Percentiles rank a stretch among this genome's conserved stretches.
phyloP scores from a whole-genome alignment of 768 basidiomycete species.

The Xerocomus spinulosus region DNA sequence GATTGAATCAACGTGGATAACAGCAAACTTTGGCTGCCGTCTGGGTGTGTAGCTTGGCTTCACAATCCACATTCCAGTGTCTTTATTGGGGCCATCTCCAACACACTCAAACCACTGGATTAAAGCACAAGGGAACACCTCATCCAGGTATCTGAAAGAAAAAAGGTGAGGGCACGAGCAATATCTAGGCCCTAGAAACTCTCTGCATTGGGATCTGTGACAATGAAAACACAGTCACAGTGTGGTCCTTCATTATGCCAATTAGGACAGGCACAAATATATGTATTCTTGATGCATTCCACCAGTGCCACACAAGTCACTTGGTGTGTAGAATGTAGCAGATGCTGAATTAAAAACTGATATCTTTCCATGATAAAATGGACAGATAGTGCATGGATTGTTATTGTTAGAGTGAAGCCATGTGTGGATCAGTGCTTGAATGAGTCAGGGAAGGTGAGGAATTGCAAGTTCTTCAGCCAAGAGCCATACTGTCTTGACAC shows the following conservation, averaged over 20 bases:
- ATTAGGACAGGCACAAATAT: conserved; percentile 14
- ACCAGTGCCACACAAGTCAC: conserved; percentile 22
- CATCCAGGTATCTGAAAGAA: conserved; percentile 9
- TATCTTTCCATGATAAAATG: background rate
- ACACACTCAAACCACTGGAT: conserved; percentile 19
- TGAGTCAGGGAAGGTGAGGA: background rate
- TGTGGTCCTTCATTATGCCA: conserved; percentile 14
- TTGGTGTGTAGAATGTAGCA: conserved; percentile 7
- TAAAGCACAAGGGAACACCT: conserved; percentile 16
- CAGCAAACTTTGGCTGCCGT: background rate
- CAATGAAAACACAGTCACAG: conserved; percentile 24
- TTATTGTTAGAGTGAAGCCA: background rate
- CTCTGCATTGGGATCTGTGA: conserved; percentile 2
- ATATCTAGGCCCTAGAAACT: conserved; percentile 10
- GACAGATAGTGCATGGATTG: background rate
- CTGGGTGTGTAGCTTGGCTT: conserved; percentile 4
- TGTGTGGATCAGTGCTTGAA: background rate
- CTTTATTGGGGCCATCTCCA: conserved; percentile 15
- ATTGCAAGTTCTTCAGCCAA: background rate
- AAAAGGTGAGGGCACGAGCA: conserved; percentile 19
- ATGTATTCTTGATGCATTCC: conserved; percentile 28
- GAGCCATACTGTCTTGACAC: background rate
- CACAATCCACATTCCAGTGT: conserved; percentile 29
- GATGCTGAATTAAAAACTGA: background rate
- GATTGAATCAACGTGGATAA: conserved; percentile 29